These are phyloP conservation scores for Podospora pseudocomata DNA, from an alignment of 495 filamentous ascomycete species.

Conservation along the genomic window DNA sequence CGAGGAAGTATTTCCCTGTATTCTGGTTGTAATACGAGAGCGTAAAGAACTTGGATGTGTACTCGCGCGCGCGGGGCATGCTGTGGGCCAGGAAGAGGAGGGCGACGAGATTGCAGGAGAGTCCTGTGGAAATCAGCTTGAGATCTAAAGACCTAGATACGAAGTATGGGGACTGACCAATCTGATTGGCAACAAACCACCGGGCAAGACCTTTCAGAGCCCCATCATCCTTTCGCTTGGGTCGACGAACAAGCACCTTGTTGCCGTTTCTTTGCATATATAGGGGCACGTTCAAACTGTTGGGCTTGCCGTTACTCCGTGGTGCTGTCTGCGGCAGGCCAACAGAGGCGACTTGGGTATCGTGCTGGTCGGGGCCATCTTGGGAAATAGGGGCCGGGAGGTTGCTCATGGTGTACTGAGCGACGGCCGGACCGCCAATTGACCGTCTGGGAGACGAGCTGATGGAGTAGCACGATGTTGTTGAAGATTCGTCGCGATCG, in stretches of 20 bases:
- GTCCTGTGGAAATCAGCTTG: constrained; percentile 21
- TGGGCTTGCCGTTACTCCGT: constrained; percentile 19
- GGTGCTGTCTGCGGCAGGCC: constrained; percentile 17
- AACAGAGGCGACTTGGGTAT: constrained; percentile 4
- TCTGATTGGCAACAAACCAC: constrained; percentile 54
- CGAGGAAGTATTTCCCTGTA: constrained; percentile 65
- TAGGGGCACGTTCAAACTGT: constrained; percentile 45
- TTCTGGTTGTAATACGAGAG: constrained; percentile 74
- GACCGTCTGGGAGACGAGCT: neutral
- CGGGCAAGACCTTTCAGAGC: constrained; percentile 38
- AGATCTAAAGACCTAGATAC: neutral
- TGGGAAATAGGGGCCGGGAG: constrained; percentile 7
- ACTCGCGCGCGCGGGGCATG: constrained; percentile 71
- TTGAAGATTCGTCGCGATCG: neutral
- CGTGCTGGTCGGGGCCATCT: constrained; percentile 7
- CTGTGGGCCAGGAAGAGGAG: constrained; percentile 74
- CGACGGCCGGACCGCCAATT: constrained; percentile 17
- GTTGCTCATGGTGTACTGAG: constrained; percentile 15
- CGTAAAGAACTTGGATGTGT: constrained; percentile 79
- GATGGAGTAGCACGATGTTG: neutral
- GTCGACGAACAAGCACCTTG: constrained; percentile 43
- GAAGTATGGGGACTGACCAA: constrained; percentile 38
- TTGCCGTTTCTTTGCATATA: constrained; percentile 47
- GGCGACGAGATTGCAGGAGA: constrained; percentile 55
- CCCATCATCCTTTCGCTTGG: constrained; percentile 46